Base-by-base conservation (phyloP, 2,329 filamentous ascomycete genomes). In the Fusarium udum region DNA sequence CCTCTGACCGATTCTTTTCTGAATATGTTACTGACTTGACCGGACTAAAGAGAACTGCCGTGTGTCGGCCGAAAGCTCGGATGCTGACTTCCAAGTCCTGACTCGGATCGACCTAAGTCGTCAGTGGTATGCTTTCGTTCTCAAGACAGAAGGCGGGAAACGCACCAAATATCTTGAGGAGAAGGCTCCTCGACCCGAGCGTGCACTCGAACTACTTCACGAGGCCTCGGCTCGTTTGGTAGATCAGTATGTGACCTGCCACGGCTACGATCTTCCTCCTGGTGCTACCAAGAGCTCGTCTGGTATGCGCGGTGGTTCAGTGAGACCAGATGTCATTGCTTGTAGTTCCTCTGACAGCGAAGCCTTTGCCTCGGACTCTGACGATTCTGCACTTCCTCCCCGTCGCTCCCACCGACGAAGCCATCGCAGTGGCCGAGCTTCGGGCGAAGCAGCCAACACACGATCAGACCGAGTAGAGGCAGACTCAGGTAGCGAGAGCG, bases 181-280 rank as follows among this genome's bases (percentile, higher is more conserved):
- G 26, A 71, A 79, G 4, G 80, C 75, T 12, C 51, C 65, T 22
- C 78, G 79, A 22, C 64, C 79, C 13, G 62, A 78, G 28, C 78
- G 78, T 8, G 83, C 83, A 15, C 73, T 85, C 11, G 79, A 81
- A 57, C 65, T 77, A 22, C 81, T 85, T n/a, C 81, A 84, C 65
- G 65, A 73, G 51, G 81, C 79, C 67, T 82, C 83, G 15, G 82
- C 83, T n/a, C 80, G 82, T 46, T 81, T 80, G n/a, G 80, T 83
- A 46, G 70, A 79, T 64, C 67, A 70, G 49, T 72, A 71, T 71
- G 78, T 82, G 60, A 45, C 66, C n/a, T 74, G 75, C 31, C 79
- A 82, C 52, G 83, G 82, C 52, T 84, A 81, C 56, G 78, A 72
- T 31, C 69, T 74, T 18, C 64, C 71, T 28, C 72, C 75, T 14